Conservation (phyloP, 139 green algal species). For the Coccomyxa sp. region DNA sequence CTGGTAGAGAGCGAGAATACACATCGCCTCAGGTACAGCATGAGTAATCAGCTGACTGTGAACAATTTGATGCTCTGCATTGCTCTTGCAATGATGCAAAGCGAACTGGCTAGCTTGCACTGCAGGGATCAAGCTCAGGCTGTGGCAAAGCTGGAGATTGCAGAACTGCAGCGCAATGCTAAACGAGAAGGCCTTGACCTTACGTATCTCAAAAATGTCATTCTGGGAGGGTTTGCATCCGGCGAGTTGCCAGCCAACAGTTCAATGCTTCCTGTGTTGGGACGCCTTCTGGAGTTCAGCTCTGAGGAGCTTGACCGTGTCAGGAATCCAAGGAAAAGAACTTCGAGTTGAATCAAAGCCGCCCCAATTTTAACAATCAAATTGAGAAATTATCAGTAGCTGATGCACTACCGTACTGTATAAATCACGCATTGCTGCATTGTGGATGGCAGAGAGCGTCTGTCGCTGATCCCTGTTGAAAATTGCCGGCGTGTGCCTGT, state of each 20-base stretch:
- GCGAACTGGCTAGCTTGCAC: not conserved
- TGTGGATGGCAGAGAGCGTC: too few species aligned
- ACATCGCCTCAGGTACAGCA: slow-evolving; percentile 25
- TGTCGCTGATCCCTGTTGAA: too few species aligned
- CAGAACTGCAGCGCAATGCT: slow-evolving; percentile 28
- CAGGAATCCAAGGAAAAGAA: not conserved
- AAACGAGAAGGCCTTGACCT: slow-evolving; percentile 27
- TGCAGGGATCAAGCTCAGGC: slow-evolving; percentile 32
- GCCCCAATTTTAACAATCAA: too few species aligned
- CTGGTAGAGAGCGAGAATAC: slow-evolving; percentile 36
- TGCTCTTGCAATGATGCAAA: not conserved
- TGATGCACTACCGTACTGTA: too few species aligned
- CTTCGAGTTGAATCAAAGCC: not conserved
- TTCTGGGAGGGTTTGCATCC: slow-evolving; percentile 40
- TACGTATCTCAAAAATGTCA: slow-evolving; percentile 44
- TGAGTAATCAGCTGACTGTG: not conserved
- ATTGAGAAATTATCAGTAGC: too few species aligned
- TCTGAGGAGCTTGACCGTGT: slow-evolving; percentile 30
- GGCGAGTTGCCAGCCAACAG: slow-evolving; percentile 32
- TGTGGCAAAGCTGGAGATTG: slow-evolving; percentile 50
- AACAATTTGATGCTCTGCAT: not conserved
- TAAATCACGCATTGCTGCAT: too few species aligned
- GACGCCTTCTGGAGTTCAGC: slow-evolving; percentile 41
- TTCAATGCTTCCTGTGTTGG: slow-evolving; percentile 39
- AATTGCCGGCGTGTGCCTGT: too few species aligned